Percentiles rank a stretch among this genome's conserved stretches.
phyloP scores from a whole-genome alignment of 1,284 basidiomycete species.

The Trametes pubescens region DNA sequence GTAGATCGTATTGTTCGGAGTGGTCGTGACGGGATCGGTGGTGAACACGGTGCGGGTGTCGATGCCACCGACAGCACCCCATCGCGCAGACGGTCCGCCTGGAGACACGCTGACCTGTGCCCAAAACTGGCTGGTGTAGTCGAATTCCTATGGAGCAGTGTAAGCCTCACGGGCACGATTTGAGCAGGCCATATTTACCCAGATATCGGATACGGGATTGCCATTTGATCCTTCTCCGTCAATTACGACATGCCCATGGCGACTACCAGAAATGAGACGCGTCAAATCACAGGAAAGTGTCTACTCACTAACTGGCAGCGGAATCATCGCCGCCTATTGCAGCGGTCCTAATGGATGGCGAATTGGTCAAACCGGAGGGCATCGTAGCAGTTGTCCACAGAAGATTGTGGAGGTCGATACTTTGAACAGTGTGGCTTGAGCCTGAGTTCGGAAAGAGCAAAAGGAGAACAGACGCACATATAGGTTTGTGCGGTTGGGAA shows the following conservation, averaged over 20 bases:
- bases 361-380: conserved; percentile 51
- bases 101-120: conserved; percentile 59
- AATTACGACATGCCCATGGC: conserved; percentile 73
- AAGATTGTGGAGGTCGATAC: conserved; percentile 65
- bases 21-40: conserved; percentile 52
- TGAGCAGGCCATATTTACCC: conserved; percentile 57
- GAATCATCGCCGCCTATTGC: conserved; percentile 70
- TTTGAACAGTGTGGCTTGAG: conserved; percentile 37
- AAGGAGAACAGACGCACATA: conserved; percentile 54
- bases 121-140: conserved; percentile 80
- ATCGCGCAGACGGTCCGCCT: conserved; percentile 65
- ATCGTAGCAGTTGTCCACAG: conserved; percentile 67
- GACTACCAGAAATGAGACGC: conserved; percentile 50
- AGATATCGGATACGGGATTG: conserved; percentile 67
- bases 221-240: conserved; percentile 67
- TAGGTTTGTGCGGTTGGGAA: conserved; percentile 71
- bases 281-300: conserved; percentile 41
- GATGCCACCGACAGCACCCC: conserved; percentile 75
- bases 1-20: conserved; percentile 73
- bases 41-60: conserved; percentile 59
- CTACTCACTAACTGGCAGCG: conserved; percentile 75
- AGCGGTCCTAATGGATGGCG: conserved; percentile 69
- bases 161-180: conserved; percentile 16
- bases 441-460: background rate
- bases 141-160: conserved; percentile 63